These are phyloP conservation scores for Pseudozyma sp. DNA, from an alignment of 1,284 basidiomycete species.

Conservation along the genomic window DNA sequence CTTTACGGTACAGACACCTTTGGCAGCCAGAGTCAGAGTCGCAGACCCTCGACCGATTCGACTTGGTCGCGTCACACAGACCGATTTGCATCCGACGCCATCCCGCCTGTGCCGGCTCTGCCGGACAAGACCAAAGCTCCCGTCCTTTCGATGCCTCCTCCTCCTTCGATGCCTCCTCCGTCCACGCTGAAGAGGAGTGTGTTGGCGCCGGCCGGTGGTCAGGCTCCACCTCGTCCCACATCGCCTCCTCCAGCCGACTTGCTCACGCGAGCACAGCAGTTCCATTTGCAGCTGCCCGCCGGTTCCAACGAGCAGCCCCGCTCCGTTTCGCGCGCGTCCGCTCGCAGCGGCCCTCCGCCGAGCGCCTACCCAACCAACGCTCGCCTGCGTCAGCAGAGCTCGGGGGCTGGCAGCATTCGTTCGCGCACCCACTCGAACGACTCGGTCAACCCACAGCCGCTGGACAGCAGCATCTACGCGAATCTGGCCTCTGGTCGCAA, in stretches of 20 bases:
- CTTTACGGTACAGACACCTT: slow-evolving; percentile 53
- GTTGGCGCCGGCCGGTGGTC: slow-evolving; percentile 6
- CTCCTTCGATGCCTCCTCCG: slow-evolving; percentile 60
- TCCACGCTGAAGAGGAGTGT: slow-evolving; percentile 27
- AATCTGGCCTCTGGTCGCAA: slow-evolving; percentile 38
- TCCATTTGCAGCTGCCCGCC: slow-evolving; percentile 41
- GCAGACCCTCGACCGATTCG: slow-evolving; percentile 50
- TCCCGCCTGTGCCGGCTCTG: slow-evolving; percentile 46
- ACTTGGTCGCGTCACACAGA: slow-evolving; percentile 41
- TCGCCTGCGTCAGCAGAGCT: slow-evolving; percentile 42
- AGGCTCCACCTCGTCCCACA: slow-evolving; percentile 48
- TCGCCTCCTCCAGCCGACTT: slow-evolving; percentile 59
- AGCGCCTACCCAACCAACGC: slow-evolving; percentile 21
- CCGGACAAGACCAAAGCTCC: slow-evolving; percentile 59
- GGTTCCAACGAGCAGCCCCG: slow-evolving; percentile 32
- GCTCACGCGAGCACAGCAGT: slow-evolving; percentile 45
- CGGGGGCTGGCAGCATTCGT: slow-evolving; percentile 40
- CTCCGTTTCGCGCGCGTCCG: slow-evolving; percentile 47
- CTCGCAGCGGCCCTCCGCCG: slow-evolving; percentile 38
- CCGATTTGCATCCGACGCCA: slow-evolving; percentile 17
- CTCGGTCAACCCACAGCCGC: slow-evolving; percentile 23
- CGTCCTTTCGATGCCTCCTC: slow-evolving; percentile 57
- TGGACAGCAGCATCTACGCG: slow-evolving; percentile 50
- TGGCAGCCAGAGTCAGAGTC: slow-evolving; percentile 21
- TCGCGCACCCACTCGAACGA: slow-evolving; percentile 51